A percentile compares a stretch with the other conserved stretches of the same genome.
Evolutionary conservation across 2,329 filamentous ascomycete genomes (phyloP).

Genomic region (Didymella pomorum): DNA sequence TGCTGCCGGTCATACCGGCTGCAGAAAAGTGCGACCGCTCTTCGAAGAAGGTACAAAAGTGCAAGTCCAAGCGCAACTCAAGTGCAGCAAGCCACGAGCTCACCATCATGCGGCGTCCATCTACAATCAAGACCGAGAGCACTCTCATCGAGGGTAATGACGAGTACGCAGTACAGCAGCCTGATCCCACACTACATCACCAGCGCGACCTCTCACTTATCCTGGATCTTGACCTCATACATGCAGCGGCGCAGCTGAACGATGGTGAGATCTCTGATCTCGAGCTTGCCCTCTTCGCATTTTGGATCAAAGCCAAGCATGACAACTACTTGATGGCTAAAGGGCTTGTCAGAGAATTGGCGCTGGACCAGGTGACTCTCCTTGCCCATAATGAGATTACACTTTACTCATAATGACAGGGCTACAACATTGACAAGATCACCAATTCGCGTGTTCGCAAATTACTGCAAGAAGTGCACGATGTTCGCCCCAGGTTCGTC

Average conservation of each 20-base stretch:
- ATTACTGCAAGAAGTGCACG: slow-evolving; percentile 20
- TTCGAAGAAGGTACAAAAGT: background rate
- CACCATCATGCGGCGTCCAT: background rate
- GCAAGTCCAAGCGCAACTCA: background rate
- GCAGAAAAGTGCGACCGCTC: background rate
- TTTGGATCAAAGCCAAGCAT: slow-evolving; percentile 34
- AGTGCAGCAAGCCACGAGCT: slow-evolving; percentile 2
- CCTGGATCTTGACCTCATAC: slow-evolving; percentile 23
- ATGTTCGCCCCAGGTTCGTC: slow-evolving; percentile 24
- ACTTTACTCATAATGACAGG: slow-evolving; percentile 15
- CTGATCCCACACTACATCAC: background rate
- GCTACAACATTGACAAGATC: slow-evolving; percentile 31
- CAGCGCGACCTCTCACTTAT: slow-evolving; percentile 13
- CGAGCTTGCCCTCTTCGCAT: slow-evolving; percentile 33
- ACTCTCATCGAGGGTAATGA: slow-evolving; percentile 4
- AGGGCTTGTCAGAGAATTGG: slow-evolving; percentile 39
- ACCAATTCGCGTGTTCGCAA: slow-evolving; percentile 25
- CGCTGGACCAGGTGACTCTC: slow-evolving; percentile 34
- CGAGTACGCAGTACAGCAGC: background rate
- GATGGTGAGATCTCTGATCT: slow-evolving; percentile 39
- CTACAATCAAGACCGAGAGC: slow-evolving; percentile 3
- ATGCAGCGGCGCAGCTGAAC: slow-evolving; percentile 29
- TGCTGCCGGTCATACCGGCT: slow-evolving; percentile 8
- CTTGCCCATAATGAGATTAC: background rate
- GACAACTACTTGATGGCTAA: slow-evolving; percentile 36